Conservation (phyloP, 1,284 basidiomycete species). For the Sphagnurus paluster region DNA sequence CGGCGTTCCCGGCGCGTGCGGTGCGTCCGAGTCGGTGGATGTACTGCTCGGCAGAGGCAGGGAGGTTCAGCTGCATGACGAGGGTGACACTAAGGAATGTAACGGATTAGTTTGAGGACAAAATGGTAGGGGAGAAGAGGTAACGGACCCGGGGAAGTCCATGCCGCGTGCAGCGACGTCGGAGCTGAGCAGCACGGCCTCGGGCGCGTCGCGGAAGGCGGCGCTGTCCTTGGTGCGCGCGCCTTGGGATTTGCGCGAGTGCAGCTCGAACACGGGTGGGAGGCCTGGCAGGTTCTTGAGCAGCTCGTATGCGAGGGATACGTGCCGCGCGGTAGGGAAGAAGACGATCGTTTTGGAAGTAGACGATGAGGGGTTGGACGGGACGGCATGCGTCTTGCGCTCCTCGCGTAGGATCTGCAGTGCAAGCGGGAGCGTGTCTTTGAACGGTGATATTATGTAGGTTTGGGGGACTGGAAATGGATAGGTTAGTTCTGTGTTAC, state of each 20-base stretch:
- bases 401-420: slow-evolving; percentile 37
- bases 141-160: slow-evolving; percentile 79
- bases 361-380: slow-evolving; percentile 12
- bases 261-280: slow-evolving; percentile 45
- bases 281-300: slow-evolving; percentile 36
- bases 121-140: slow-evolving; percentile 37
- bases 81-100: slow-evolving; percentile 45
- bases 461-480: slow-evolving; percentile 48
- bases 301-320: slow-evolving; percentile 52
- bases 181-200: slow-evolving; percentile 75
- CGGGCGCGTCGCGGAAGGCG: slow-evolving; percentile 47
- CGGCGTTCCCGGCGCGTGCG: slow-evolving; percentile 79
- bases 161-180: slow-evolving; percentile 92
- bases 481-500: neutral
- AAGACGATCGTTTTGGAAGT: slow-evolving; percentile 54
- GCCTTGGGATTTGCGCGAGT: slow-evolving; percentile 46
- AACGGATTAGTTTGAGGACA: slow-evolving; percentile 24
- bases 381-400: slow-evolving; percentile 21
- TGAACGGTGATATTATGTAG: slow-evolving; percentile 41
- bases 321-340: slow-evolving; percentile 69
- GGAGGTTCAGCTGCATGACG: slow-evolving; percentile 74
- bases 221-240: slow-evolving; percentile 49
- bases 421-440: slow-evolving; percentile 44
- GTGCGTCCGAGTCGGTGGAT: slow-evolving; percentile 92
- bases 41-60: slow-evolving; percentile 80